Percentiles rank a stretch among this genome's conserved stretches.
Evolutionary conservation across 2,329 filamentous ascomycete species (phyloP).

Genomic region (Alternaria triticina): DNA sequence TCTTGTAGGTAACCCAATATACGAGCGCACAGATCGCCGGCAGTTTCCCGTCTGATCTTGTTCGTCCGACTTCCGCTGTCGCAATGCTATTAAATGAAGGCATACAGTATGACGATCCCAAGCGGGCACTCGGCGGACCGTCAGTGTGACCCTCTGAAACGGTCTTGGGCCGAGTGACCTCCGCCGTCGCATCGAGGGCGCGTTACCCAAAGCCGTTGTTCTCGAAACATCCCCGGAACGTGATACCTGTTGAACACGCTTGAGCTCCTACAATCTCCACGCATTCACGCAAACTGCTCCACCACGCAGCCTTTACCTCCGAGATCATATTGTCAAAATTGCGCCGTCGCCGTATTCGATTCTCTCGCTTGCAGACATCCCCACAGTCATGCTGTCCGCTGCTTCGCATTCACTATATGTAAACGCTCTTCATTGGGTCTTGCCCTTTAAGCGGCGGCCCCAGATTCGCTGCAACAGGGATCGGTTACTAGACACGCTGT

Average conservation of each 20-base stretch:
- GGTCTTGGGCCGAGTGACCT: constrained; percentile 2
- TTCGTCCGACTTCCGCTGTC: constrained; percentile 6
- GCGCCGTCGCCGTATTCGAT: background rate
- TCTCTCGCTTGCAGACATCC: background rate
- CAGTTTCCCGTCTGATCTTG: constrained; percentile 15
- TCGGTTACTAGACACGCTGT: constrained; percentile 25
- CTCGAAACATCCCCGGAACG: constrained; percentile 20
- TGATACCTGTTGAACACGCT: constrained; percentile 13
- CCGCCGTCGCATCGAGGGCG: background rate
- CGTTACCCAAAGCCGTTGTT: constrained; percentile 4
- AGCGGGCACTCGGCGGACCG: constrained; percentile 2
- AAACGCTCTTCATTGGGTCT: constrained; percentile 18
- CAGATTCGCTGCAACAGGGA: constrained; percentile 25
- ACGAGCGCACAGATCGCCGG: constrained; percentile 13
- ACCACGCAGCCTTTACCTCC: background rate
- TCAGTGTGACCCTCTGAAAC: constrained; percentile 18
- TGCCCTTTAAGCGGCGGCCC: constrained; percentile 28
- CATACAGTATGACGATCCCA: constrained; percentile 5
- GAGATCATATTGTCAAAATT: background rate
- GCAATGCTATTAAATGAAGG: constrained; percentile 16
- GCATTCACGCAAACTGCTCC: background rate
- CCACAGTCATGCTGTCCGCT: constrained; percentile 1
- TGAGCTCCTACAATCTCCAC: constrained; percentile 22
- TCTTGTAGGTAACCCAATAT: background rate
- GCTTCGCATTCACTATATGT: constrained; percentile 10